Conservation (phyloP, 1,284 basidiomycete species). For the Amylostereum areolatum region DNA sequence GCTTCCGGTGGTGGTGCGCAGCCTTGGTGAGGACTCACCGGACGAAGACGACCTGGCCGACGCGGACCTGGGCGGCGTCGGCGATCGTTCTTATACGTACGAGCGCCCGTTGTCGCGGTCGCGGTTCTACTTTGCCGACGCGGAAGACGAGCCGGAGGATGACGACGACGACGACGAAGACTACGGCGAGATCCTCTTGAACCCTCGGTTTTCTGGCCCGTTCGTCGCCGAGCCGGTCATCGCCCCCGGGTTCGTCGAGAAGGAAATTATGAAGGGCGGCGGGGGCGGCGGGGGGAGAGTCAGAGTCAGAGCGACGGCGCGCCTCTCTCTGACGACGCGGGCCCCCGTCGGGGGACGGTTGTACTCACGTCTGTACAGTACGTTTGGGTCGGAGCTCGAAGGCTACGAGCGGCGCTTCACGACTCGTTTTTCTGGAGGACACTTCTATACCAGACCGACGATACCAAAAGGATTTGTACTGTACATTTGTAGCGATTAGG, state of each 20-base stretch:
- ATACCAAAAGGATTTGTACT: no score
- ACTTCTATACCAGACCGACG: no score
- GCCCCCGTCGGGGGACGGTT: no score
- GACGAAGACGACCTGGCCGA: background rate
- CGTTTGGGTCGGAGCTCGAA: no score
- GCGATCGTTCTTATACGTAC: no score
- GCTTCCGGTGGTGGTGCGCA: conserved; percentile 10
- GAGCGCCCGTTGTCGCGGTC: background rate
- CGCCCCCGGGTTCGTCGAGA: conserved; percentile 5
- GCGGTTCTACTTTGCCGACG: conserved; percentile 11
- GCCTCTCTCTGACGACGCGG: background rate
- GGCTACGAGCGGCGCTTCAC: no score
- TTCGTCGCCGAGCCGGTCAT: conserved; percentile 1
- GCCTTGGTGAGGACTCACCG: conserved; percentile 1
- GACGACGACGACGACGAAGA: conserved; percentile 15
- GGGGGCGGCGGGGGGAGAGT: conserved; percentile 6
- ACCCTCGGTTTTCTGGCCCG: conserved; percentile 9
- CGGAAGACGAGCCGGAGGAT: conserved; percentile 2
- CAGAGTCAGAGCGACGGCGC: conserved; percentile 1
- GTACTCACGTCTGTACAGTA: no score
- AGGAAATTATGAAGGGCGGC: conserved; percentile 4
- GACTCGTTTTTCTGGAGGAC: no score
- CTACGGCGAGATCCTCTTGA: conserved; percentile 15
- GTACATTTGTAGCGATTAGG: no score
- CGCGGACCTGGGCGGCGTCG: no score